A percentile compares a stretch with the other conserved stretches of the same genome.
Conservation (phyloP, 2,329 filamentous ascomycete genomes). For the Penicillium sclerotiorum region DNA sequence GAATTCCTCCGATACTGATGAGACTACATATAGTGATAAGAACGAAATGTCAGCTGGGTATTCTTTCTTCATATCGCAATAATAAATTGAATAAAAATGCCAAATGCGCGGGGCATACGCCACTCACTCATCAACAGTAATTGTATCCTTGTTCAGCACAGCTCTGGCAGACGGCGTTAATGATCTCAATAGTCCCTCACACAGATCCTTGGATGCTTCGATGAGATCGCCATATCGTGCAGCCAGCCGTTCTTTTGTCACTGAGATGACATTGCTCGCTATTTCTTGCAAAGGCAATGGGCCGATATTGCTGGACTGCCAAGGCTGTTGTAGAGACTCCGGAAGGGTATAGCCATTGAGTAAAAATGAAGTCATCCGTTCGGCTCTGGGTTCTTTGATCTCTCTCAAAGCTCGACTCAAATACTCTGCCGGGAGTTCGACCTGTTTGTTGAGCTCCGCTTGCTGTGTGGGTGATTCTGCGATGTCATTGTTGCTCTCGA, state of each 20-base stretch:
- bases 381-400: too few relatives aligned
- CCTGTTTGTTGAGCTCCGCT: too few relatives aligned
- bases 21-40: too few relatives aligned
- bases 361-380: too few relatives aligned
- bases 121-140: background rate
- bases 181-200: background rate
- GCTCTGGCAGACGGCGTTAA: background rate
- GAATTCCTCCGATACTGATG: background rate
- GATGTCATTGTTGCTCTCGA: too few relatives aligned
- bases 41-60: background rate
- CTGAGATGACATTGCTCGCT: background rate
- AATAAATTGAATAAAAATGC: background rate
- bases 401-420: background rate
- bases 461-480: too few relatives aligned
- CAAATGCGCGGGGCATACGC: background rate
- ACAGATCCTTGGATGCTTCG: background rate
- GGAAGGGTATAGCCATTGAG: too few relatives aligned
- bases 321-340: too few relatives aligned
- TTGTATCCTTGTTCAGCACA: background rate
- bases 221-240: background rate
- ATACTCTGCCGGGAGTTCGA: too few relatives aligned
- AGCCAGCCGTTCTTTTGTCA: background rate
- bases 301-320: too few relatives aligned
- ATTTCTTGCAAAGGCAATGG: too few relatives aligned
- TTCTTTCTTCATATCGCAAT: background rate